Conservation (phyloP, 768 basidiomycete genomes). For the Trichaptum fuscoviolaceum region DNA sequence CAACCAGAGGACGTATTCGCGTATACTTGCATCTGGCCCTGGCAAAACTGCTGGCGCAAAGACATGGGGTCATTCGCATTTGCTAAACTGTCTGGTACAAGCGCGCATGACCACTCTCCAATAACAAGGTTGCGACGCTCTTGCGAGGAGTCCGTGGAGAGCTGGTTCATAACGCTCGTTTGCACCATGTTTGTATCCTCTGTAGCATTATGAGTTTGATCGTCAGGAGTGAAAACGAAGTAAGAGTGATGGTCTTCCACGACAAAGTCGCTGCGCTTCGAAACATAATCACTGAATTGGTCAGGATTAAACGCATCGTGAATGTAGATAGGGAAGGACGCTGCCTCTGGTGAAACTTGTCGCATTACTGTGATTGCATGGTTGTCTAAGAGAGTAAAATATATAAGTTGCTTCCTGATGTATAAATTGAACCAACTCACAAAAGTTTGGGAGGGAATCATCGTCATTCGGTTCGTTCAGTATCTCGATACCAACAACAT, state of each 20-base stretch:
- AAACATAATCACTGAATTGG: conserved; percentile 44
- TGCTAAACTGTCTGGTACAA: conserved; percentile 44
- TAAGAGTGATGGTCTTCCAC: conserved; percentile 74
- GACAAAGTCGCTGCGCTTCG: conserved; percentile 51
- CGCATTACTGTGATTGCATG: conserved; percentile 46
- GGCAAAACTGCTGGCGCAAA: conserved; percentile 49
- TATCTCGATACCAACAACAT: conserved; percentile 41
- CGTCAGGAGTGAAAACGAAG: conserved; percentile 57
- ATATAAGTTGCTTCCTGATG: conserved; percentile 13
- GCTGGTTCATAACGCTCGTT: conserved; percentile 19
- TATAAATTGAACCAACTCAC: conserved; percentile 24
- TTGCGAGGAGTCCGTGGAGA: conserved; percentile 24
- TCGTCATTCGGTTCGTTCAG: conserved; percentile 49
- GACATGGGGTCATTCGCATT: conserved; percentile 38
- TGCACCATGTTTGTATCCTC: conserved; percentile 37
- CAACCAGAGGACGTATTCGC: conserved; percentile 53
- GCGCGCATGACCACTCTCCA: conserved; percentile 48
- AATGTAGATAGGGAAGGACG: conserved; percentile 55
- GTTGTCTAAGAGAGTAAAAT: conserved; percentile 34
- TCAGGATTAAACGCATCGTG: conserved; percentile 63
- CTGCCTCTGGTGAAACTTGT: conserved; percentile 28
- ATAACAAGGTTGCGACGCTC: conserved; percentile 41
- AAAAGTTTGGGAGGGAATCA: conserved; percentile 40
- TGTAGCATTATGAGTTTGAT: conserved; percentile 39
- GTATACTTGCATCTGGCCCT: conserved; percentile 54